phyloP scores from a whole-genome alignment of 805 yeast species.

The Barnettozyma sp. region DNA sequence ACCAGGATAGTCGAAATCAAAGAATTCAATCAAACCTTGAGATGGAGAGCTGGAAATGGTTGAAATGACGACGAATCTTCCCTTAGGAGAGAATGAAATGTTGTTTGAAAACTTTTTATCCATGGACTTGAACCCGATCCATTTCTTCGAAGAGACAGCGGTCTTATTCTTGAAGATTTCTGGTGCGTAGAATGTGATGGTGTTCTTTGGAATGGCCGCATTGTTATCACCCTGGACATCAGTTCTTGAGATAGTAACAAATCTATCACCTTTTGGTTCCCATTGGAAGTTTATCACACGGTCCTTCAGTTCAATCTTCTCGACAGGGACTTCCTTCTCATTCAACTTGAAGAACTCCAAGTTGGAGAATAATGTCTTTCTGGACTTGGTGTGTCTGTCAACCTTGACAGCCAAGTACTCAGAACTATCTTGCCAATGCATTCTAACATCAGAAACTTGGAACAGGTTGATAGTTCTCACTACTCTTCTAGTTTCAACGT shows the following conservation, averaged over 20 bases:
- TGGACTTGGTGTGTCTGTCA: slow-evolving; percentile 93
- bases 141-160: slow-evolving; percentile 40
- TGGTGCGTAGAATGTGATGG: slow-evolving; percentile 73
- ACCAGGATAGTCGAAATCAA: slow-evolving; percentile 79
- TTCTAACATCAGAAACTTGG: slow-evolving; percentile 84
- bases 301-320: slow-evolving; percentile 87
- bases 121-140: slow-evolving; percentile 52
- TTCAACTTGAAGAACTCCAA: slow-evolving; percentile 83
- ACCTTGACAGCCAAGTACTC: slow-evolving; percentile 86
- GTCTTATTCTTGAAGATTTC: slow-evolving; percentile 47
- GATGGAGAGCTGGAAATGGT: slow-evolving; percentile 40
- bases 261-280: slow-evolving; percentile 92
- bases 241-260: slow-evolving; percentile 64
- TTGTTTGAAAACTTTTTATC: slow-evolving; percentile 63
- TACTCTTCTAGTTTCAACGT: slow-evolving; percentile 74
- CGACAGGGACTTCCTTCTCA: slow-evolving; percentile 92
- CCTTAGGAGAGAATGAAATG: slow-evolving; percentile 85
- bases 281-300: slow-evolving; percentile 83
- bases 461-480: slow-evolving; percentile 88
- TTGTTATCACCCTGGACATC: slow-evolving; percentile 42
- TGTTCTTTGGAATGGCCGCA: slow-evolving; percentile 58
- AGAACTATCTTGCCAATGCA: slow-evolving; percentile 92
- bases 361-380: slow-evolving; percentile 85
- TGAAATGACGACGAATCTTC: slow-evolving; percentile 64
- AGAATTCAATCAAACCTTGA: slow-evolving; percentile 73